phyloP scores from a whole-genome alignment of 2,329 filamentous ascomycete species.

The Fusarium oligoseptatum region DNA sequence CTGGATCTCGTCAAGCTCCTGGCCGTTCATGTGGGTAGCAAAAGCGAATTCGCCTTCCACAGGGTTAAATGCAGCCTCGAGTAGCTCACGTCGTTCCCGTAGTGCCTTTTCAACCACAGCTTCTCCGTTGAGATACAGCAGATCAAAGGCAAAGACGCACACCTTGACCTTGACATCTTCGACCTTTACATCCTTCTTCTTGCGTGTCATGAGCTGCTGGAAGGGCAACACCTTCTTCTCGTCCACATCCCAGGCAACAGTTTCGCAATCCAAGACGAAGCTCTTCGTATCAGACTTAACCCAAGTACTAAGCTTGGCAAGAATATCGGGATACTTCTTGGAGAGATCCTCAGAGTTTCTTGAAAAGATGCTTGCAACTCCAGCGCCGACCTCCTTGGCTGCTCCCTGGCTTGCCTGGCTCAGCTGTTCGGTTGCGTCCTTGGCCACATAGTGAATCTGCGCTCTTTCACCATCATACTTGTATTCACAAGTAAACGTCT shows the following conservation, averaged over 20 bases:
- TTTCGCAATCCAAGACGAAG: constrained; percentile 98
- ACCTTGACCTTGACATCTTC: constrained; percentile 98
- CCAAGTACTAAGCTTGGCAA: constrained; percentile 89
- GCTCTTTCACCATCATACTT: constrained; percentile 98
- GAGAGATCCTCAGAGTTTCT: constrained; percentile 97
- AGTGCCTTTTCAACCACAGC: constrained; percentile 89
- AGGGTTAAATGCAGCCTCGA: constrained; percentile 79
- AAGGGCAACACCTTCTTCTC: constrained; percentile 98
- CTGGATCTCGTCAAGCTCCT: constrained; percentile 94
- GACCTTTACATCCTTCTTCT: constrained; percentile 95
- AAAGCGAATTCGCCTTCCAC: constrained; percentile 93
- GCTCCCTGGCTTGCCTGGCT: constrained; percentile 71
- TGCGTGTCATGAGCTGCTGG: constrained; percentile 97
- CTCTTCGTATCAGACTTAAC: constrained; percentile 90
- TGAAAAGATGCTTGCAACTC: constrained; percentile 94
- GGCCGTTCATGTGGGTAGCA: constrained; percentile 87
- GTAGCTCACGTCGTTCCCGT: constrained; percentile 82
- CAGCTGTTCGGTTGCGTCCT: constrained; percentile 79
- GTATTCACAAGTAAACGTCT: constrained; percentile 97
- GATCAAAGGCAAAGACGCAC: constrained; percentile 95
- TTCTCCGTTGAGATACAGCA: constrained; percentile 93
- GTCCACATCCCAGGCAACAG: constrained; percentile 93
- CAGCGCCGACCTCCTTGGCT: constrained; percentile 75
- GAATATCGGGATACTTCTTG: constrained; percentile 97
- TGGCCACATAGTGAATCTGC: constrained; percentile 97